Conservation (phyloP, 1,139 yeast genomes). For the Torulaspora globosa region DNA sequence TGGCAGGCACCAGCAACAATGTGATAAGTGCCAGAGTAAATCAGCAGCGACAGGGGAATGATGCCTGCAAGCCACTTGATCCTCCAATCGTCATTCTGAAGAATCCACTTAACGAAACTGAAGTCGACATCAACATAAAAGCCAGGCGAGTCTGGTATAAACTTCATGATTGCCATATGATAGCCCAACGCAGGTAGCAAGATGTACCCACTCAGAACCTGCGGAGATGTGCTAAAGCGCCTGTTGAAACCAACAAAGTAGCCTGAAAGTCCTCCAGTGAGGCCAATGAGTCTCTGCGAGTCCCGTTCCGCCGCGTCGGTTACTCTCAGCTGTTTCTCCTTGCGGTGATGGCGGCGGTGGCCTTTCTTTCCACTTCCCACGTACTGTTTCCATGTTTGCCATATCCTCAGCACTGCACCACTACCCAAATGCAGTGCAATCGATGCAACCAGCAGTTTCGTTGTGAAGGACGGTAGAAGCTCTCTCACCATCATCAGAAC, state of each 20-base stretch:
- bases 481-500: constrained; percentile 28
- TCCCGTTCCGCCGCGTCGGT: constrained; percentile 12
- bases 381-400: constrained; percentile 13
- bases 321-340: constrained; percentile 8
- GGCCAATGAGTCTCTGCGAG: constrained; percentile 26
- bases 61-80: constrained; percentile 25
- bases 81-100: constrained; percentile 19
- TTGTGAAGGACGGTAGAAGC: constrained; percentile 21
- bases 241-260: constrained; percentile 25
- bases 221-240: constrained; percentile 21
- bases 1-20: constrained; percentile 27
- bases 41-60: constrained; percentile 23
- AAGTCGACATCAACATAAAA: constrained; percentile 21
- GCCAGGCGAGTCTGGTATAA: constrained; percentile 17
- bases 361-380: constrained; percentile 2
- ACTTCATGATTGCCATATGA: constrained; percentile 26
- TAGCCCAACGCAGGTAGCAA: constrained; percentile 24
- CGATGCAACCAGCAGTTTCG: constrained; percentile 17
- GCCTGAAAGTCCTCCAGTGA: constrained; percentile 29
- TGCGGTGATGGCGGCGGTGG: constrained; percentile 6
- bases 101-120: constrained; percentile 26
- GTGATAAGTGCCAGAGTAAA: constrained; percentile 27
- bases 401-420: constrained; percentile 21
- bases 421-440: constrained; percentile 20
- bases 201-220: constrained; percentile 26